phyloP scores from a whole-genome alignment of 768 basidiomycete genomes.

The Tulasnella sp. region DNA sequence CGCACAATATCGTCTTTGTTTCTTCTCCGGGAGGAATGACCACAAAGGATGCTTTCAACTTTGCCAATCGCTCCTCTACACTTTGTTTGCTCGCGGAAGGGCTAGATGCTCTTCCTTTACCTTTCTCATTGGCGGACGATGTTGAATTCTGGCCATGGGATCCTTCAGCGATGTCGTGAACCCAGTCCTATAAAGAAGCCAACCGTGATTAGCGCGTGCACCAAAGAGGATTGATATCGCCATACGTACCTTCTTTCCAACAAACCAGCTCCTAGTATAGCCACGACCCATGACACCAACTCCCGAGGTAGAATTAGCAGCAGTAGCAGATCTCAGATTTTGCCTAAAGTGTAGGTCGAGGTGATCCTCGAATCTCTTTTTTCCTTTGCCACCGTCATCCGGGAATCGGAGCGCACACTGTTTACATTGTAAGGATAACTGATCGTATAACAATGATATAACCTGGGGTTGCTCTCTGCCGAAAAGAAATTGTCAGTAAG shows the following conservation, averaged over 20 bases:
- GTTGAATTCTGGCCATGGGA: constrained; percentile 9
- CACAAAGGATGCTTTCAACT: constrained; percentile 64
- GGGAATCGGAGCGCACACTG: constrained; percentile 86
- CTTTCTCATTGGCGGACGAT: constrained; percentile 32
- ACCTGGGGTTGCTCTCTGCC: constrained; percentile 47
- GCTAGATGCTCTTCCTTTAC: constrained; percentile 51
- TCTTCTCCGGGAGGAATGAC: constrained; percentile 85
- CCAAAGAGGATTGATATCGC: constrained; percentile 7
- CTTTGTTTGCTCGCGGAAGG: constrained; percentile 41
- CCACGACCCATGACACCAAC: constrained; percentile 47
- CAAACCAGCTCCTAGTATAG: constrained; percentile 83
- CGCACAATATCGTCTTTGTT: constrained; percentile 71
- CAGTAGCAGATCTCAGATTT: constrained; percentile 62
- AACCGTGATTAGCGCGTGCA: constrained; percentile 17
- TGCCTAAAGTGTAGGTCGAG: constrained; percentile 95
- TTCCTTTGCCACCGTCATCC: constrained; percentile 48
- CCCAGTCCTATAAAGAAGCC: constrained; percentile 59
- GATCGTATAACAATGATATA: constrained; percentile 56
- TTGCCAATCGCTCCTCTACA: constrained; percentile 58
- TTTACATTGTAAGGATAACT: constrained; percentile 72
- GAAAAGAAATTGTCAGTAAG: constrained; percentile 3
- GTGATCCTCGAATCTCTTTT: constrained; percentile 70
- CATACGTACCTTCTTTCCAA: constrained; percentile 57
- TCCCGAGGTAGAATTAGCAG: constrained; percentile 29
- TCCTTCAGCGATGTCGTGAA: constrained; percentile 49